Evolutionary conservation across 441 rosid genomes (phyloP).

Genomic region (Adansonia grandidieri): DNA sequence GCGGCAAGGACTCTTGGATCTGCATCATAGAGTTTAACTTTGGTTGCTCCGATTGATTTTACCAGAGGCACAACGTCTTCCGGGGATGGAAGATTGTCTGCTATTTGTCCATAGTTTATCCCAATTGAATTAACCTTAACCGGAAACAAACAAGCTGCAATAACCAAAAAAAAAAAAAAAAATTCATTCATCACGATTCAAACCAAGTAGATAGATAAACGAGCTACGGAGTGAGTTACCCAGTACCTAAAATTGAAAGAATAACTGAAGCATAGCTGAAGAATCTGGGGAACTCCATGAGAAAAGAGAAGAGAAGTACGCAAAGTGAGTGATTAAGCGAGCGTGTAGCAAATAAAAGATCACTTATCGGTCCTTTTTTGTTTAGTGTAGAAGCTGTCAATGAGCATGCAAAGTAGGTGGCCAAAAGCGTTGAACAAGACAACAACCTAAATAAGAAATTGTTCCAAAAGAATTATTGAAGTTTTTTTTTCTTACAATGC

Average conservation of each 20-base stretch:
- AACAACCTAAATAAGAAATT: no score
- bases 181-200: no score
- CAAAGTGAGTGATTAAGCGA: no score
- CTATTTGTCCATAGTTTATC: slow-evolving; percentile 92
- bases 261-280: not conserved
- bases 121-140: slow-evolving; percentile 53
- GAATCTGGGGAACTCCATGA: not conserved
- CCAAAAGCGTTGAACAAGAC: no score
- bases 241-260: slow-evolving; percentile 1
- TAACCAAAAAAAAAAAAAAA: not conserved
- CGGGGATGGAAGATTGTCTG: slow-evolving; percentile 80
- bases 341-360: no score
- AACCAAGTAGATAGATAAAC: no score
- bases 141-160: not conserved
- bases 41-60: slow-evolving; percentile 59
- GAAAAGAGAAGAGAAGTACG: not conserved
- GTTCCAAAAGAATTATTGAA: no score
- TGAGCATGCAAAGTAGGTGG: no score
- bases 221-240: not conserved
- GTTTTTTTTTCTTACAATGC: no score
- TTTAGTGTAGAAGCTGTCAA: no score
- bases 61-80: slow-evolving; percentile 67
- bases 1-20: slow-evolving; percentile 77
- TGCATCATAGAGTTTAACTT: slow-evolving; percentile 89
- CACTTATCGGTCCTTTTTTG: no score